These are phyloP conservation scores for Hypoxylon crocopeplum DNA, from an alignment of 495 filamentous ascomycete genomes.

Conservation along the genomic window DNA sequence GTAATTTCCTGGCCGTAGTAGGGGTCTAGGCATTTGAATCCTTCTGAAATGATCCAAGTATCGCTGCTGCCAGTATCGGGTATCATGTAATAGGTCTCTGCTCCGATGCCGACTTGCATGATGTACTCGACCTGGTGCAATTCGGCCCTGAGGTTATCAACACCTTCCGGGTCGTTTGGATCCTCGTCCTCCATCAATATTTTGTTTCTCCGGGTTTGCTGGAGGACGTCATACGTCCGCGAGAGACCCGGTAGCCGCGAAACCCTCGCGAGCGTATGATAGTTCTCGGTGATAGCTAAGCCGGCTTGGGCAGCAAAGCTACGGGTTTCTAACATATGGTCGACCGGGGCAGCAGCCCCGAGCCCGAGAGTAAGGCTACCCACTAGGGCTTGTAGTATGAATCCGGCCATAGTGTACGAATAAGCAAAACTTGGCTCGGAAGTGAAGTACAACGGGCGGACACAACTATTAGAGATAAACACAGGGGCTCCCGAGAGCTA, in stretches of 20 bases:
- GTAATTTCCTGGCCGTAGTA: constrained; percentile 31
- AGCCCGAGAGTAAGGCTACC: constrained; percentile 6
- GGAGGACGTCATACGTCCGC: constrained; percentile 8
- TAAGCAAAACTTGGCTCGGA: not conserved
- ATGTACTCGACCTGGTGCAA: constrained; percentile 42
- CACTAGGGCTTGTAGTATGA: constrained; percentile 3
- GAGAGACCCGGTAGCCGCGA: constrained; percentile 9
- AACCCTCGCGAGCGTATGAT: constrained; percentile 12
- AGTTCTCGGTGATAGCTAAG: constrained; percentile 23
- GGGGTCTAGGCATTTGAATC: constrained; percentile 57
- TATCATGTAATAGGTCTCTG: constrained; percentile 54
- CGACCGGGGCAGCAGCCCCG: constrained; percentile 12
- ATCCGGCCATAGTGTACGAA: constrained; percentile 3
- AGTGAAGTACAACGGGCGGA: not conserved
- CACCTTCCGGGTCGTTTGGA: constrained; percentile 17
- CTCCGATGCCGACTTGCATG: constrained; percentile 46
- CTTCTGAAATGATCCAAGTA: constrained; percentile 59
- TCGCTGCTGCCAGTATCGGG: constrained; percentile 70
- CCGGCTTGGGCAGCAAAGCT: constrained; percentile 16
- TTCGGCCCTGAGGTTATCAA: constrained; percentile 29
- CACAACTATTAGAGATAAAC: not conserved
- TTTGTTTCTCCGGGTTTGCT: constrained; percentile 9
- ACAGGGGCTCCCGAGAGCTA: not conserved
- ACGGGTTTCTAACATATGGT: constrained; percentile 19
- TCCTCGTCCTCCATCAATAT: constrained; percentile 8